Evolutionary conservation across 2,329 filamentous ascomycete species (phyloP), one percentile per base, ranked within the genome.

Genomic region (Botrytis sinoallii): DNA sequence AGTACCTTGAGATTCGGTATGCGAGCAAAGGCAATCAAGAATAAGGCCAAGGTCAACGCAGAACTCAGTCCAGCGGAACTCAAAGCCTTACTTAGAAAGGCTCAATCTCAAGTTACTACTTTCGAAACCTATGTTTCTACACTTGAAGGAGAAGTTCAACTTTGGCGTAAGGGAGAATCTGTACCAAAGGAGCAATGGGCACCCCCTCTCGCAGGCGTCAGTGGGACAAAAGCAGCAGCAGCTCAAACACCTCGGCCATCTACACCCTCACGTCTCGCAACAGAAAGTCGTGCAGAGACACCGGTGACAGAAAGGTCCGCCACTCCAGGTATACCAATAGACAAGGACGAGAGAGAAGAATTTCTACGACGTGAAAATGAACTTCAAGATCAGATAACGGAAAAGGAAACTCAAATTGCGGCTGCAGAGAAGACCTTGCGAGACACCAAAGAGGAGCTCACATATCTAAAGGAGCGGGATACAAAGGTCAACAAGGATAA

Each of bases 21-120:
- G 84, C 88, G 96, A 82, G 96, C 96, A 74, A 99, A 99, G 86
- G 93, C 94, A 0, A 99, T 99, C 86, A 98, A 98, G 91, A 98
- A 98, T 87, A 98, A 98, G 88, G 96, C 96, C 84, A 99, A 98
- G 91, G 92, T 99, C 88, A 99, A 99, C 82, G 95, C 95, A 64
- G 96, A 99, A 83, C 89, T 99, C 79, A 98, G 95, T 80, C 96
- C 96, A 64, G 90, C 94, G 20, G 96, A 99, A 84, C 90, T 99
- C 86, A 99, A 98, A 85, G 88, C 91, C 68, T 88, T 98, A 80
- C 90, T 99, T 82, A 95, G 93, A 84, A 97, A 97, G 84, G 94
- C 94, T 22, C 95, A 97, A 83, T 90, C 89, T 70, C 95, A 98
- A 82, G 91, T 96, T 77, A 93, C 93, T 35, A 95, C 90, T 25